These are phyloP conservation scores for Talaromyces piceae DNA, from an alignment of 2,329 filamentous ascomycete species.

Conservation along the genomic window DNA sequence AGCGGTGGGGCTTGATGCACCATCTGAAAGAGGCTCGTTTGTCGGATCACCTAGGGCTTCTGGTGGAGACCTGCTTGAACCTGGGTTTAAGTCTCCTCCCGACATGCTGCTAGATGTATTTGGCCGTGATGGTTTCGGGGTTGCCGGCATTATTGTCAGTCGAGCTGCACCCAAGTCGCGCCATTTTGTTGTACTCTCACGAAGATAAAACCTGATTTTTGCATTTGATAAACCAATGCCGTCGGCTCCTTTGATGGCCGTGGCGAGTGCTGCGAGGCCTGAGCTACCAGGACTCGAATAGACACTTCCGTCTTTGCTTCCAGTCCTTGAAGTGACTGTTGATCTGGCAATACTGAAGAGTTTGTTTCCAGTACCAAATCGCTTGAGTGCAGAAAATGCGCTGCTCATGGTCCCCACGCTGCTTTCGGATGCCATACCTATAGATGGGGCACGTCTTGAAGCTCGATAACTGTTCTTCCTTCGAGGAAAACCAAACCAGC, in stretches of 20 bases:
- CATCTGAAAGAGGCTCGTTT: slow-evolving; percentile 7
- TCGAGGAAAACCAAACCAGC: slow-evolving; percentile 45
- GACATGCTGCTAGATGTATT: slow-evolving; percentile 42
- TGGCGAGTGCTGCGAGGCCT: slow-evolving; percentile 45
- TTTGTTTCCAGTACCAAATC: slow-evolving; percentile 64
- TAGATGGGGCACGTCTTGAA: slow-evolving; percentile 48
- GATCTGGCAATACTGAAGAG: slow-evolving; percentile 79
- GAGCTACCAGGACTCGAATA: slow-evolving; percentile 50
- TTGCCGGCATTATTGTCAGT: slow-evolving; percentile 67
- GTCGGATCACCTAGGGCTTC: slow-evolving; percentile 20
- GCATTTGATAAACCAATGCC: slow-evolving; percentile 63
- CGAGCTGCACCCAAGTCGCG: slow-evolving; percentile 80
- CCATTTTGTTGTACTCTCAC: slow-evolving; percentile 73
- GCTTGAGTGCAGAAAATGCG: slow-evolving; percentile 69
- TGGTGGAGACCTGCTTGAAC: slow-evolving; percentile 22
- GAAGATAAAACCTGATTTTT: slow-evolving; percentile 77
- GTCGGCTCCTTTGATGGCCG: slow-evolving; percentile 45
- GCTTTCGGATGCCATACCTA: slow-evolving; percentile 60
- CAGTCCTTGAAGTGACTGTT: slow-evolving; percentile 54
- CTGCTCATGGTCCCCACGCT: slow-evolving; percentile 70
- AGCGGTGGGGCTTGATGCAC: slow-evolving; percentile 14
- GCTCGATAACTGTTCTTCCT: slow-evolving; percentile 50
- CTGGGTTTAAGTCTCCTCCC: background rate
- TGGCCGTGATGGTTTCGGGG: slow-evolving; percentile 24
- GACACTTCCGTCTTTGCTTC: slow-evolving; percentile 48